phyloP scores from a whole-genome alignment of 441 rosid species.

The Gossypium schwendimanii region DNA sequence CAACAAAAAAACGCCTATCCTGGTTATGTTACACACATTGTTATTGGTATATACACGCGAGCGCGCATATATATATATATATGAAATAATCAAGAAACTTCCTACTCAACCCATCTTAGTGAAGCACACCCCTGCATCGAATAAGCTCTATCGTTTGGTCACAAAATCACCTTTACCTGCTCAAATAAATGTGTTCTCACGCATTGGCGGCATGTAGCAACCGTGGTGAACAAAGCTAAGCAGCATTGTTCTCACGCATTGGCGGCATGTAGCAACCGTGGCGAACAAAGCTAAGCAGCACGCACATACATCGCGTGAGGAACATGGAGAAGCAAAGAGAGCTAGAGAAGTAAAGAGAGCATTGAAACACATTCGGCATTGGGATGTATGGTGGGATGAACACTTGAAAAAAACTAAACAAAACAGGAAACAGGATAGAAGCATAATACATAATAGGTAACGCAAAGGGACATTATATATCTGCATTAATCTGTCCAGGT shows the following conservation, averaged over 20 bases:
- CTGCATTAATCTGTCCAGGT: neutral
- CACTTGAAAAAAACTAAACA: neutral
- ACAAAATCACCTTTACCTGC: too few relatives aligned
- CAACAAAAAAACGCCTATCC: conserved; percentile 40
- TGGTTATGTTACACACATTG: neutral
- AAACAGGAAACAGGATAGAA: neutral
- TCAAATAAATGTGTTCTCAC: neutral
- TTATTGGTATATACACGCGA: neutral
- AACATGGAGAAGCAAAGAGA: neutral
- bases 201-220: neutral
- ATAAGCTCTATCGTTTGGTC: too few relatives aligned
- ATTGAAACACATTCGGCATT: neutral
- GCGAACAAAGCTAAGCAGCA: neutral
- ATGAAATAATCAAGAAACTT: neutral
- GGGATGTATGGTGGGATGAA: neutral
- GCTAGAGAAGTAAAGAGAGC: neutral
- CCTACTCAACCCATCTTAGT: too few relatives aligned
- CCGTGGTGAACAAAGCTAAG: neutral
- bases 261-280: neutral
- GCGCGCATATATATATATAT: neutral
- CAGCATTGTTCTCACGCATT: too few relatives aligned
- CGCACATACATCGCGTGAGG: neutral
- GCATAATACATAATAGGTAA: neutral
- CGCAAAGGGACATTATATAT: neutral
- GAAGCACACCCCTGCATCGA: too few relatives aligned